Evolutionary conservation across 2,329 filamentous ascomycete species (phyloP), one percentile per base, ranked within the genome.

Genomic region (Fusarium sp.): DNA sequence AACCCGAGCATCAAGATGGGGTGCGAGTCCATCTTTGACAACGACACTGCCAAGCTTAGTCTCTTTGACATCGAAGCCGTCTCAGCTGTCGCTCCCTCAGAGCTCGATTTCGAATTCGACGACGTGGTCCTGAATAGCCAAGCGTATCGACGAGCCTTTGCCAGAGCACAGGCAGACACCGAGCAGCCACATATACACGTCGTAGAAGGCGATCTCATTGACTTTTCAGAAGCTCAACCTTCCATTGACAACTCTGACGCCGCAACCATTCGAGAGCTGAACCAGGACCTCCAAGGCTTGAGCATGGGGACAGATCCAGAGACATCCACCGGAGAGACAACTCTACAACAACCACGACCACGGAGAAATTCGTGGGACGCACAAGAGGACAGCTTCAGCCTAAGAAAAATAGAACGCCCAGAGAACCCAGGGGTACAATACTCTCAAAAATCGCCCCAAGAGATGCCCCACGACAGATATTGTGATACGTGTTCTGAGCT

Each of bases 91-190:
- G 63, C 54, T 10, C 63, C 63, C 8, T 65, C 63, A 32, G 63
- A 65, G 32, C 63, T 65, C 13, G 63, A 65, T 7, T 60, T 65
- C 5, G 63, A 60, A 8, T 65, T 65, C 6, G 63, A 65, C n/a
- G 25, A 50, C 20, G 2, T 65, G 41, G 63, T 65, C 2, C 32
- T 65, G 11, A 65, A 60, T 10, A 65, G 63, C 41, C 52, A 50
- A 27, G 54, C 23, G 11, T 60, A 65, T 32, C 34, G 63, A 39
- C 63, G 63, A 9, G 63, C 18, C 1, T 60, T 60, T 23, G 63
- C 32, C 2, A 65, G 9, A 14, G 63, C 54, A 4, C 63, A 50
- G 14, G 23, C 41, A 9, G 32, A 50, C 5, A 37, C 16, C 5
- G n/a, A 59, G 4, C 39, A n/a, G 6, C 54, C 18, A 13, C 30